These are phyloP conservation scores for Aurinia saxatilis DNA, from an alignment of 345 rosid genomes.

Conservation along the genomic window DNA sequence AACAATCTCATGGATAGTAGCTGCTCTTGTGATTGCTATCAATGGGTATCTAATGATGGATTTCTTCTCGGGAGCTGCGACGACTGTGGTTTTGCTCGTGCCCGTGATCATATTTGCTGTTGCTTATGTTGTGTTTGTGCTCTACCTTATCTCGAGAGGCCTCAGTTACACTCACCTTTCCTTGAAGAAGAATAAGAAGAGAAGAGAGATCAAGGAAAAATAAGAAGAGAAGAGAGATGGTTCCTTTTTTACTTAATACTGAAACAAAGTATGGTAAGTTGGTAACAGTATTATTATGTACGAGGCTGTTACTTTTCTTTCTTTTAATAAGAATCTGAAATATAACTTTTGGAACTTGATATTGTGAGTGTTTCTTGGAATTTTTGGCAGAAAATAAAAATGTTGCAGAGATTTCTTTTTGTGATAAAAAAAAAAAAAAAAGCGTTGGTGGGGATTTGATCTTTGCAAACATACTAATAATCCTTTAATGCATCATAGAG, in stretches of 20 bases:
- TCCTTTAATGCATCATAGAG: too few species aligned
- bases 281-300: neutral
- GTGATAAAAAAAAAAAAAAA: too few species aligned
- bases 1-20: slow-evolving; percentile 77
- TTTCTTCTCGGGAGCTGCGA: slow-evolving; percentile 64
- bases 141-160: slow-evolving; percentile 58
- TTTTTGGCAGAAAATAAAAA: neutral
- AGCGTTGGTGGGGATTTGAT: too few species aligned
- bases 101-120: slow-evolving; percentile 33
- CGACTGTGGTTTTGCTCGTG: slow-evolving; percentile 30
- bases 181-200: neutral
- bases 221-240: too few species aligned
- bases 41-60: slow-evolving; percentile 81
- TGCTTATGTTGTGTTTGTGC: slow-evolving; percentile 58
- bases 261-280: slow-evolving; percentile 8
- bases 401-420: too few species aligned
- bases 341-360: neutral
- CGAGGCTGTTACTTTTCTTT: neutral
- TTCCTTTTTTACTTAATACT: neutral
- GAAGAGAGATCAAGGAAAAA: too few species aligned
- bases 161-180: slow-evolving; percentile 21
- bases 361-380: too few species aligned
- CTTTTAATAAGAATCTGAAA: neutral
- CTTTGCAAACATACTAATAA: too few species aligned
- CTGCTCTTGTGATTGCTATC: slow-evolving; percentile 72